A percentile compares a stretch with the other conserved stretches of the same genome.
Conservation (phyloP, 2,329 filamentous ascomycete genomes). For the Fusarium denticulatum region DNA sequence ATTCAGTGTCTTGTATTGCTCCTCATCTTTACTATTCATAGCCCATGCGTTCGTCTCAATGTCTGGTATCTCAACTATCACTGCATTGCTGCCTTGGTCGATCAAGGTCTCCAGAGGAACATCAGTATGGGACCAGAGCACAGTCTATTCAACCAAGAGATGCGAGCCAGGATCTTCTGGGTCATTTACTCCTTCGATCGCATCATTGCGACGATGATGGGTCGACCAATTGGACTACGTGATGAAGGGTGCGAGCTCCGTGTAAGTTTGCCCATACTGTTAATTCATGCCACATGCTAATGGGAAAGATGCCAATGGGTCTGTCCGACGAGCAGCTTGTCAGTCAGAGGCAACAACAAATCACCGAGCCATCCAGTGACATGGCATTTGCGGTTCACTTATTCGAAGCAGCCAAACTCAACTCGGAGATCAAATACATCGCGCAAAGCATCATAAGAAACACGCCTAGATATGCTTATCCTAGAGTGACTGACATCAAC, state of each 20-base stretch:
- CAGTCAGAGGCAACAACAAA: neutral
- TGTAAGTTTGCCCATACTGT: constrained; percentile 43
- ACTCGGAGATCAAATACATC: constrained; percentile 68
- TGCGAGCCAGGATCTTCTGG: constrained; percentile 66
- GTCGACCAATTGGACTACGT: constrained; percentile 62
- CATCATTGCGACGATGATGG: constrained; percentile 64
- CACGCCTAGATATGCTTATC: constrained; percentile 59
- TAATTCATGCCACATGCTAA: constrained; percentile 7
- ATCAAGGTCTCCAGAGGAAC: constrained; percentile 62
- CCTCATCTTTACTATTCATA: constrained; percentile 61
- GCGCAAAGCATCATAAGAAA: constrained; percentile 62
- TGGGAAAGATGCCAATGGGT: constrained; percentile 43
- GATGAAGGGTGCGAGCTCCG: constrained; percentile 65
- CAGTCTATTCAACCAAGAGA: constrained; percentile 60
- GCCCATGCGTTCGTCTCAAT: constrained; percentile 58
- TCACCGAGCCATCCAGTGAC: neutral
- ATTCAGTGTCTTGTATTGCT: constrained; percentile 60
- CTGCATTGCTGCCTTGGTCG: constrained; percentile 60
- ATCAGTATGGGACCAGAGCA: constrained; percentile 55
- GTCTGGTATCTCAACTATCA: constrained; percentile 67
- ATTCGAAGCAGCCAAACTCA: constrained; percentile 58
- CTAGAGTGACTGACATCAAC: constrained; percentile 55
- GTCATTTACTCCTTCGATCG: constrained; percentile 62
- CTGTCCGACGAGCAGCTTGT: constrained; percentile 37
- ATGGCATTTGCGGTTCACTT: constrained; percentile 59